Percentiles rank a stretch among this genome's conserved stretches.
Conservation (phyloP, 2,329 filamentous ascomycete genomes). For the Pestalotiopsis sp. region DNA sequence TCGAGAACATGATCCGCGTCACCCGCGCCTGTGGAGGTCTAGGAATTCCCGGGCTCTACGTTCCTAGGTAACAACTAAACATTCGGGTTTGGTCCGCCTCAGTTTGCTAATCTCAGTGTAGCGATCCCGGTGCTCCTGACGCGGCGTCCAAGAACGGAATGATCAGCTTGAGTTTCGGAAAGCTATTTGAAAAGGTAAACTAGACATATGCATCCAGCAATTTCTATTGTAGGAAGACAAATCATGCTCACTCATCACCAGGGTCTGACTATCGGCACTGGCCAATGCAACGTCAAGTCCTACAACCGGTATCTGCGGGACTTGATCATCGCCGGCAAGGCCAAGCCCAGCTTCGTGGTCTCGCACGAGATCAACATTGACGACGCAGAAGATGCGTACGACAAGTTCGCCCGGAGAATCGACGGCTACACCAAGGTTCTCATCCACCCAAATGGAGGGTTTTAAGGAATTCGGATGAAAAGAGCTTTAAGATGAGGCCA, state of each 20-base stretch:
- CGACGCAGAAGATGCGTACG: slow-evolving; percentile 61
- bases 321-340: slow-evolving; percentile 65
- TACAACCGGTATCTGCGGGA: slow-evolving; percentile 70
- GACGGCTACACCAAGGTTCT: slow-evolving; percentile 71
- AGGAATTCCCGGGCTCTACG: slow-evolving; percentile 59
- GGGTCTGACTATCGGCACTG: slow-evolving; percentile 62
- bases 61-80: slow-evolving; percentile 32
- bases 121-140: slow-evolving; percentile 65
- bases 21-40: slow-evolving; percentile 64
- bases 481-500: neutral
- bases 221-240: neutral
- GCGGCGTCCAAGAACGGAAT: slow-evolving; percentile 63
- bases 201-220: neutral
- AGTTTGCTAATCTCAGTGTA: neutral
- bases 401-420: slow-evolving; percentile 67
- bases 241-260: slow-evolving; percentile 23
- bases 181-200: slow-evolving; percentile 67
- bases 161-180: slow-evolving; percentile 67
- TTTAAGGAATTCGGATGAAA: slow-evolving; percentile 1
- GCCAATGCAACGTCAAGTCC: slow-evolving; percentile 70
- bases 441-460: slow-evolving; percentile 63
- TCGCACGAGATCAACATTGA: slow-evolving; percentile 67
- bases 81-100: neutral
- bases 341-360: slow-evolving; percentile 69
- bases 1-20: slow-evolving; percentile 66